Evolutionary conservation across 345 rosid genomes (phyloP), one percentile per base, ranked within the genome.

Genomic region (Sonneratia caseolaris): DNA sequence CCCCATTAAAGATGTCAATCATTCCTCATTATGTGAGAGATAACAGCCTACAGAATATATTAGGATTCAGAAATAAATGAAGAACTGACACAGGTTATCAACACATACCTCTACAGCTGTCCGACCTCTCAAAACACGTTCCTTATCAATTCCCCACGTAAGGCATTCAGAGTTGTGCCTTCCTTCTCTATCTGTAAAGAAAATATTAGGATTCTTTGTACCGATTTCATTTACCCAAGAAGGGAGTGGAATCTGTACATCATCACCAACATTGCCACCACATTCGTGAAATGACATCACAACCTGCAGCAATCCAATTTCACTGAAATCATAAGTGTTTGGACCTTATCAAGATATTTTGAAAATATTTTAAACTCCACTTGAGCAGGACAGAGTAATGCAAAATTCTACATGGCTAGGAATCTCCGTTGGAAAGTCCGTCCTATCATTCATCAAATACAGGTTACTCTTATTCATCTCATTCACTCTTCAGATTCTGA

Each of bases 261-360:
- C 97, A 82, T 95, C 98, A 62, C 98, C 96, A 72, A 92, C 87
- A 79, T 92, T 92, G 81, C 98, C 98, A 66, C 99, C 99, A 80
- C 98, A 92, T 79, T 92, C 97, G 66, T 95, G 97, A 78, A 95
- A 92, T 22, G 99, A 95, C 97, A 95, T 84, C 55, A 95, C 96
- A 77, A 88, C 97, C 98, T 95, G 86, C 55, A 47, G 56, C 68
- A 72, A 79, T 55, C 59, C 71, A 5, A 68, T 43, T 53, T 68
- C 64, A 55, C 32, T 37, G 36, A 15, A 38, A 18, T 7, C 43
- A 27, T 49, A 55, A 19, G 36, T 10, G 18, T 19, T 56, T 22
- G 7, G 32, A 56, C 8, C n/a, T 22, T 1, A 61, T 7, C 35
- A 22, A 22, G 37, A 24, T 61, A 61, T 61, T 61, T 35, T 3